Percentiles rank a stretch among this genome's conserved stretches.
These are phyloP conservation scores for Apiosordaria backusii DNA, from an alignment of 495 filamentous ascomycete species.

Conservation along the genomic window DNA sequence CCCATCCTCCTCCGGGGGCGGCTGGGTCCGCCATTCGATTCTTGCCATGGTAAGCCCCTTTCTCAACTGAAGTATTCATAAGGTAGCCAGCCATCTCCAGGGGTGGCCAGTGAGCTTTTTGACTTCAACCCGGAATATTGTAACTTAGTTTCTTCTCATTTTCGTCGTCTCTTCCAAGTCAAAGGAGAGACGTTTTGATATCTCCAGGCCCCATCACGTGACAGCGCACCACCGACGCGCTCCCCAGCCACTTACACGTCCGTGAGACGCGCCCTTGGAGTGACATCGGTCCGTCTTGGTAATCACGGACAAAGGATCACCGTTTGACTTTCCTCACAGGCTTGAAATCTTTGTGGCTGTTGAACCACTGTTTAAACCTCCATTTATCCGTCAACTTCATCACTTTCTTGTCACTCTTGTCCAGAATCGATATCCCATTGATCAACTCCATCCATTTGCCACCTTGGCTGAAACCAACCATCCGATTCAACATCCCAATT, in stretches of 20 bases:
- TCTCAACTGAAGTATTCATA: no score
- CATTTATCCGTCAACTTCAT: not conserved
- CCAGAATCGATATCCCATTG: not conserved
- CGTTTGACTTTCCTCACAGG: not conserved
- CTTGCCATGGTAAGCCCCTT: no score
- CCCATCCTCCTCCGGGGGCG: no score
- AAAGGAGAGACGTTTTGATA: not conserved
- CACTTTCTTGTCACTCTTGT: not conserved
- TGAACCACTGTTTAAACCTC: not conserved
- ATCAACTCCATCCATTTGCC: not conserved
- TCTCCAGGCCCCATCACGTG: slow-evolving; percentile 18
- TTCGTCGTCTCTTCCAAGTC: not conserved
- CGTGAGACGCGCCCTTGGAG: slow-evolving; percentile 23
- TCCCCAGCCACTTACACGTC: not conserved
- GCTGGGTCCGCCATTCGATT: no score
- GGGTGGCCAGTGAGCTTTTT: no score
- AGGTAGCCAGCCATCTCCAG: no score
- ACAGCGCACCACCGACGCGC: slow-evolving; percentile 23
- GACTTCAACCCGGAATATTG: no score
- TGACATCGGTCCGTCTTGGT: slow-evolving; percentile 16
- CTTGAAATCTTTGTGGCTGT: not conserved
- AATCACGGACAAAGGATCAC: not conserved
- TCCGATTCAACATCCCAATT: not conserved
- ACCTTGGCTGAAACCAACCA: not conserved
- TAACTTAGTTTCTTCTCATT: not conserved